Evolutionary conservation across 2,329 filamentous ascomycete genomes (phyloP), one percentile per base, ranked within the genome.

Genomic region (Thelonectria discophora): DNA sequence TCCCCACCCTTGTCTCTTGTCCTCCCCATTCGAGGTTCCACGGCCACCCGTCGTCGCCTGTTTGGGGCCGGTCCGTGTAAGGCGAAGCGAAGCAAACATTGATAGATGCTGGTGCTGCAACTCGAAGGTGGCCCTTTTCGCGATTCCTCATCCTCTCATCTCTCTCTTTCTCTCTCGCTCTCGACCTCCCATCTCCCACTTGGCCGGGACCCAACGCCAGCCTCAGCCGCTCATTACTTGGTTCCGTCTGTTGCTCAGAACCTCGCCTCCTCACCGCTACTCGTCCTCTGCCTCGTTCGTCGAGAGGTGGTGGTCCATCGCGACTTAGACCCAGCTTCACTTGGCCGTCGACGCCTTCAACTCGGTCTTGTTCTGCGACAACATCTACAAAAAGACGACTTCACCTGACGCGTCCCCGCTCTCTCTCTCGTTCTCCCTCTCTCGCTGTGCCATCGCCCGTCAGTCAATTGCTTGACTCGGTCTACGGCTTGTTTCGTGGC

Each of bases 21-120:
- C 64, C 67, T 64, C 63, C 65, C 49, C 64, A 56, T 43, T 60
- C 51, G 27, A 57, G 60, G 69, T 71, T 72, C 61, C 69, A 71
- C 69, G 63, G 56, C 58, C 52, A 71, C 62, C 67, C 66, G 66
- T 62, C 65, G 69, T 64, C 68, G 66, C 69, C 69, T 70, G 62
- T 62, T 66, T 49, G 66, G 58, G 15, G 67, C 54, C 62, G 27
- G 60, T 61, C 60, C 68, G 68, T 71, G 69, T 65, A 72, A 71
- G 69, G 65, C 68, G 54, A 68, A 68, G 66, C 69, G 59, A 70
- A 69, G 69, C 69, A 72, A 71, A 71, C 69, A 71, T 66, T 60
- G 39, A 63, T 57, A 53, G 40, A 47, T 48, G 10, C 63, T 60
- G 62, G 63, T 68, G 61, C 55, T 63, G 37, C 53, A 50, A 49